phyloP scores from a whole-genome alignment of 2,329 filamentous ascomycete genomes.

The Colletotrichum zoysiae region DNA sequence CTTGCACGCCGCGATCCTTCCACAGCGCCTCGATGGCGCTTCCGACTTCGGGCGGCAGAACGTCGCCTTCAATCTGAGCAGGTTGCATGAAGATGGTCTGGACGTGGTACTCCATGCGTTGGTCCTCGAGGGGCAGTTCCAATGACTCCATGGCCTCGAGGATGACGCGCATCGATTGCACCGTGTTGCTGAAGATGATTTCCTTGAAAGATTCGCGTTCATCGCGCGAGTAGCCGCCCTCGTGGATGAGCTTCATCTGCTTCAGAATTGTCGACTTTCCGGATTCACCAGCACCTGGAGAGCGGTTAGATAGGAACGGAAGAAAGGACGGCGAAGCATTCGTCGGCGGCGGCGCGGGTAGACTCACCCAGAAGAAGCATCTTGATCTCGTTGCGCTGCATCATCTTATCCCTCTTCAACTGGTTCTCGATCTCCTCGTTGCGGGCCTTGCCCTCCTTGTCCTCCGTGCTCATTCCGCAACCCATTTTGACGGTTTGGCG shows the following conservation, averaged over 20 bases:
- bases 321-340: neutral
- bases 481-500: slow-evolving; percentile 80
- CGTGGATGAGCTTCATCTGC: slow-evolving; percentile 99
- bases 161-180: slow-evolving; percentile 78
- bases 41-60: slow-evolving; percentile 93
- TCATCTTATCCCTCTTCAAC: slow-evolving; percentile 97
- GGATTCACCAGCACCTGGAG: slow-evolving; percentile 92
- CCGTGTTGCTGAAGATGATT: slow-evolving; percentile 78
- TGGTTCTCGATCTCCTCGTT: slow-evolving; percentile 99
- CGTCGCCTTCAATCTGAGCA: slow-evolving; percentile 94
- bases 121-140: slow-evolving; percentile 87
- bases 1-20: slow-evolving; percentile 92
- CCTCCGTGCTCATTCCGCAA: slow-evolving; percentile 99
- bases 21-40: slow-evolving; percentile 92
- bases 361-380: slow-evolving; percentile 93
- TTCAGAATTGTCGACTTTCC: slow-evolving; percentile 95
- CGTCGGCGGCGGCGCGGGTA: neutral
- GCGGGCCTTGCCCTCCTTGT: slow-evolving; percentile 99
- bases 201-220: slow-evolving; percentile 79
- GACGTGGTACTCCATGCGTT: slow-evolving; percentile 95
- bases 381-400: slow-evolving; percentile 99
- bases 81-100: slow-evolving; percentile 99
- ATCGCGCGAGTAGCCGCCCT: slow-evolving; percentile 97
- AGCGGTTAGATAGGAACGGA: slow-evolving; percentile 42
- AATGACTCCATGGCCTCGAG: slow-evolving; percentile 77